Evolutionary conservation across 2,329 filamentous ascomycete genomes (phyloP).

Genomic region (Fusarium gaditjirri): DNA sequence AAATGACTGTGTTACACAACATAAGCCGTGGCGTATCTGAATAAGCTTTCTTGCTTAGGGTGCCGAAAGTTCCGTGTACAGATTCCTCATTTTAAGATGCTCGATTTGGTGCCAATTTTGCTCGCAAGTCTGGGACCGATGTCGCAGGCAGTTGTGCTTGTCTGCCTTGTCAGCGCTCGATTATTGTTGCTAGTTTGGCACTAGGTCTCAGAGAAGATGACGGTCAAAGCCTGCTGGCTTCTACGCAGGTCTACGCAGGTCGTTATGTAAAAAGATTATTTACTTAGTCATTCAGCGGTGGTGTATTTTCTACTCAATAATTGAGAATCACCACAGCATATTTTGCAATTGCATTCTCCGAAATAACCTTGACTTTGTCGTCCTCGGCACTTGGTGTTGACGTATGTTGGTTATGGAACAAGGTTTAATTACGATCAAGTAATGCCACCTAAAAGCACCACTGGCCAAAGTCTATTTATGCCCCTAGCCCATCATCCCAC

Average conservation of each 20-base stretch:
- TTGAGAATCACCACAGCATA: rapidly evolving
- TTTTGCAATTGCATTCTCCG: background rate
- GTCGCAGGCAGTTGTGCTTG: background rate
- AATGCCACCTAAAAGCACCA: background rate
- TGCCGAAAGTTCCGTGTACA: background rate
- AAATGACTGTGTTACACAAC: background rate
- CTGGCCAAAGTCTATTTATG: background rate
- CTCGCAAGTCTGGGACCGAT: background rate
- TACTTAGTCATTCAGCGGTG: background rate
- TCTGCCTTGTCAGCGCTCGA: background rate
- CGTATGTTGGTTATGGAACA: background rate
- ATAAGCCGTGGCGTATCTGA: background rate
- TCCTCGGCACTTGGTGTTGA: background rate
- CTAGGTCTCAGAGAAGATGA: background rate
- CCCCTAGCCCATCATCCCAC: background rate
- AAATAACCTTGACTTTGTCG: too few relatives aligned
- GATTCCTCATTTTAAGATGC: background rate
- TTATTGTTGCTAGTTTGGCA: background rate
- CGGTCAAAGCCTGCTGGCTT: background rate
- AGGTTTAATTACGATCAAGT: conserved; percentile 1
- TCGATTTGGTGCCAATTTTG: background rate
- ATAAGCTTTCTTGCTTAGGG: background rate
- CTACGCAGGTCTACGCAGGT: too few relatives aligned
- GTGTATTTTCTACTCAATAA: rapidly evolving
- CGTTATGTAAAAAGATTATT: rapidly evolving